Percentiles rank a stretch among this genome's conserved stretches.
phyloP scores from a whole-genome alignment of 2,329 filamentous ascomycete species.

The Nothophoma quercina region DNA sequence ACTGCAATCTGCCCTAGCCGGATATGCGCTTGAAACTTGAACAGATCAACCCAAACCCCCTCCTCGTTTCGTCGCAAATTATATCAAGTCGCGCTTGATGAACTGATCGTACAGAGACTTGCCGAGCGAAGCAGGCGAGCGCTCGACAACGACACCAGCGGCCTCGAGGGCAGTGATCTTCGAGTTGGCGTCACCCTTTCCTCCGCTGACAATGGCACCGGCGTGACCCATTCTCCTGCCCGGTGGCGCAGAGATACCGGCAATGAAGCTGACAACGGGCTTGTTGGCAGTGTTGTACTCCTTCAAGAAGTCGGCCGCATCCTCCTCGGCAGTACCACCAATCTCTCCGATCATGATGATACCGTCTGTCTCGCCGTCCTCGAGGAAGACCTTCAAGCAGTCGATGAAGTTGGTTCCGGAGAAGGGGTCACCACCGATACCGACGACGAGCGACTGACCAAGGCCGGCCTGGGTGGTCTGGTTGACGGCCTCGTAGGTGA shows the following conservation, averaged over 20 bases:
- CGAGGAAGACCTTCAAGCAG: conserved; percentile 95
- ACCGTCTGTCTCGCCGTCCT: conserved; percentile 95
- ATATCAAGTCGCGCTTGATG: conserved; percentile 94
- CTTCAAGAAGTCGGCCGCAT: conserved; percentile 95
- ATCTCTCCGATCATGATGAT: conserved; percentile 99
- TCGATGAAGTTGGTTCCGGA: conserved; percentile 99
- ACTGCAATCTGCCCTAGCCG: conserved; percentile 26
- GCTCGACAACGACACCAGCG: conserved; percentile 95
- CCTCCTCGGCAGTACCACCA: conserved; percentile 95
- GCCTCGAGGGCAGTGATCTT: conserved; percentile 95
- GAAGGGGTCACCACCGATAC: conserved; percentile 98
- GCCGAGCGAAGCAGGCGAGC: conserved; percentile 79
- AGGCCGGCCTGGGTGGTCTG: conserved; percentile 97
- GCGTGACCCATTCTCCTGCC: conserved; percentile 98
- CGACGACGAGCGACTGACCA: conserved; percentile 96
- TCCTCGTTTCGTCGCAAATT: conserved; percentile 47
- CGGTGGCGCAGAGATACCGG: conserved; percentile 95
- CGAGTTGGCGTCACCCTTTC: conserved; percentile 96
- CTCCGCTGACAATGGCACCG: conserved; percentile 95
- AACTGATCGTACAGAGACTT: conserved; percentile 96
- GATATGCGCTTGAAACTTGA: conserved; percentile 32
- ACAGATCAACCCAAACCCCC: conserved; percentile 23
- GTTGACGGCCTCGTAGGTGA: conserved; percentile 99
- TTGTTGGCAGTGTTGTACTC: conserved; percentile 91
- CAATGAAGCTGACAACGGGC: conserved; percentile 97